A percentile compares a stretch with the other conserved stretches of the same genome.
Evolutionary conservation across 345 rosid species (phyloP).

Genomic region (Populus pruinosa): DNA sequence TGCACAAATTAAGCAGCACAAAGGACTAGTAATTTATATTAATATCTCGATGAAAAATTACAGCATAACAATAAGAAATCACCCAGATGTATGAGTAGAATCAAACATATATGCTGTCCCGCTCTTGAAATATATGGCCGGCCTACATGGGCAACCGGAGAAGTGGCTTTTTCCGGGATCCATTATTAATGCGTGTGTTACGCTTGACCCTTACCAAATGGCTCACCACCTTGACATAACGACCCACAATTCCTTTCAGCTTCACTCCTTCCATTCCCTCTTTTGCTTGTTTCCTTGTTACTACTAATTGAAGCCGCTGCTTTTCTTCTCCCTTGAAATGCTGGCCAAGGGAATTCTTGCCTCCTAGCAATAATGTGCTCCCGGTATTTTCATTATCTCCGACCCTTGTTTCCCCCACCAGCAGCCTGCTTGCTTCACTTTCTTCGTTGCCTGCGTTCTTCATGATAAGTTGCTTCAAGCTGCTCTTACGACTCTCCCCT

Average conservation of each 20-base stretch:
- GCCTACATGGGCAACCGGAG: slow-evolving; percentile 22
- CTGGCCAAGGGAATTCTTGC: slow-evolving; percentile 46
- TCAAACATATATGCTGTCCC: background rate
- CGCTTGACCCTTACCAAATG: slow-evolving; percentile 55
- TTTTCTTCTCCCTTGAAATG: slow-evolving; percentile 46
- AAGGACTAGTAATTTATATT: background rate
- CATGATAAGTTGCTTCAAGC: slow-evolving; percentile 59
- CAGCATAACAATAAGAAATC: background rate
- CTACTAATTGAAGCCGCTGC: slow-evolving; percentile 45
- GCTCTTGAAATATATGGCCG: background rate
- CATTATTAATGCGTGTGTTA: slow-evolving; percentile 10
- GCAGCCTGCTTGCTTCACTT: background rate
- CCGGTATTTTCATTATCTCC: background rate
- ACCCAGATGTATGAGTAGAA: background rate
- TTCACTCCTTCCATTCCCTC: slow-evolving; percentile 30
- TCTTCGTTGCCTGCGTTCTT: background rate
- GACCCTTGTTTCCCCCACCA: background rate
- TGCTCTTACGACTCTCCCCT: slow-evolving; percentile 14
- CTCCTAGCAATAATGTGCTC: background rate
- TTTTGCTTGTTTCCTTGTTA: slow-evolving; percentile 23
- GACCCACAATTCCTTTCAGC: slow-evolving; percentile 59
- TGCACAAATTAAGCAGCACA: background rate
- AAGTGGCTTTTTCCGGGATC: slow-evolving; percentile 23
- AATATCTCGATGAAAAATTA: background rate
- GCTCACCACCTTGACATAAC: slow-evolving; percentile 53